phyloP scores from a whole-genome alignment of 768 basidiomycete species.

The Dictyophora rubrovolvata region DNA sequence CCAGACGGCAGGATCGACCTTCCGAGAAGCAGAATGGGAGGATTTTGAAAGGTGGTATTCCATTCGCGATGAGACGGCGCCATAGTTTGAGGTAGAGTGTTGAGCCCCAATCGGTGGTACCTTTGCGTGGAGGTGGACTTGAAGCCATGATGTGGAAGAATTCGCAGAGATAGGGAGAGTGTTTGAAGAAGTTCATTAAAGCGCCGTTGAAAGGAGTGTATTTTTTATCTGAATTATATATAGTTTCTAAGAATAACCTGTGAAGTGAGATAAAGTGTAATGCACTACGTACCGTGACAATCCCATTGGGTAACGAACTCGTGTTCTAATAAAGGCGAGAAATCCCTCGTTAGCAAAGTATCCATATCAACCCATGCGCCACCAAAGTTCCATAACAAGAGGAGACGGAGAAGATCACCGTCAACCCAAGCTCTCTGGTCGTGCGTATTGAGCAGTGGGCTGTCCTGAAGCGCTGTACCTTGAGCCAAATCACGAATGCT shows the following conservation, averaged over 20 bases:
- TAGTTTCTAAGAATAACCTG: background rate
- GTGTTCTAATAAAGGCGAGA: conserved; percentile 79
- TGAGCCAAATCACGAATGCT: conserved; percentile 56
- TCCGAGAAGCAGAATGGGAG: conserved; percentile 96
- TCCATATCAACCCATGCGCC: conserved; percentile 99
- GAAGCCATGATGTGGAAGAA: conserved; percentile 85
- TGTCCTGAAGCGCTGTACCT: conserved; percentile 71
- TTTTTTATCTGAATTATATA: conserved; percentile 44
- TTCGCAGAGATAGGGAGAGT: conserved; percentile 95
- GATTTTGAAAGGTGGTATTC: conserved; percentile 77
- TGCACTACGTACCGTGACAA: conserved; percentile 69
- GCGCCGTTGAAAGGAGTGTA: conserved; percentile 85
- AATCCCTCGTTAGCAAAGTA: conserved; percentile 78
- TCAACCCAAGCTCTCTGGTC: conserved; percentile 91
- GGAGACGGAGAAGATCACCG: conserved; percentile 81
- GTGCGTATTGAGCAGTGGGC: conserved; percentile 42
- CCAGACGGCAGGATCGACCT: conserved; percentile 80
- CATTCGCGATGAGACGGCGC: conserved; percentile 65
- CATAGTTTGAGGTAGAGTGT: conserved; percentile 86
- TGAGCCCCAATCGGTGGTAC: conserved; percentile 91
- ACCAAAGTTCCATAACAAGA: conserved; percentile 83
- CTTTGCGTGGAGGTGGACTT: conserved; percentile 58
- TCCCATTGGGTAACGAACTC: conserved; percentile 99
- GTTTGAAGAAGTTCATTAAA: conserved; percentile 81
- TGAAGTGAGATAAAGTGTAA: background rate